phyloP scores from a whole-genome alignment of 2,329 filamentous ascomycete species.

The Tolypocladium ophioglossoides region DNA sequence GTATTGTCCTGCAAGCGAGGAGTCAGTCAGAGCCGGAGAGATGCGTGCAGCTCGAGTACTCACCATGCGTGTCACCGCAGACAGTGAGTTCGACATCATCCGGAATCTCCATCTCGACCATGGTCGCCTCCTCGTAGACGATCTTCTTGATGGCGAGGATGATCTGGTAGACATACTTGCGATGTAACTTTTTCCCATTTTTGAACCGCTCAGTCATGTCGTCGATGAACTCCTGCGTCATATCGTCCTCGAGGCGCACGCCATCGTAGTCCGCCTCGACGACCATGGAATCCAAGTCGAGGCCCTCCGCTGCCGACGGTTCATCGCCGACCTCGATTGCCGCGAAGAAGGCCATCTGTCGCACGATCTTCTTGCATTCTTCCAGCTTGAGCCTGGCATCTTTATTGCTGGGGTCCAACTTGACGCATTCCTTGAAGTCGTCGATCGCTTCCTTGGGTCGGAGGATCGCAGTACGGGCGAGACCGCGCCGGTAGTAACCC shows the following conservation, averaged over 20 bases:
- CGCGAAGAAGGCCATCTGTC: conserved; percentile 83
- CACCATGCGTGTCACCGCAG: conserved; percentile 94
- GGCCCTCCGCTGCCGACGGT: conserved; percentile 80
- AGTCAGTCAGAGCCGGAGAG: background rate
- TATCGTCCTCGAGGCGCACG: conserved; percentile 62
- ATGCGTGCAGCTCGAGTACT: conserved; percentile 13
- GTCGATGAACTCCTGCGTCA: conserved; percentile 94
- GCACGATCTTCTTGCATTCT: conserved; percentile 91
- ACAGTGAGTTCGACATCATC: conserved; percentile 76
- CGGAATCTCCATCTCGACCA: conserved; percentile 85
- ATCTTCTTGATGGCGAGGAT: conserved; percentile 82
- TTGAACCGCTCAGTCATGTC: conserved; percentile 97
- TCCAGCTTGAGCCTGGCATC: conserved; percentile 84
- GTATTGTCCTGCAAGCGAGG: conserved; percentile 63
- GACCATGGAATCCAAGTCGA: conserved; percentile 77
- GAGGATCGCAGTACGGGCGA: conserved; percentile 85
- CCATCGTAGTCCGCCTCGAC: conserved; percentile 85
- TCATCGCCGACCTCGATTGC: conserved; percentile 91
- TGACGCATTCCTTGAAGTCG: conserved; percentile 87
- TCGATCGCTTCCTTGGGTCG: conserved; percentile 78
- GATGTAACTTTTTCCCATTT: conserved; percentile 86
- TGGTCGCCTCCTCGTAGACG: conserved; percentile 85
- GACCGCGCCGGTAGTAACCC: conserved; percentile 90
- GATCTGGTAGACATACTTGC: conserved; percentile 97
- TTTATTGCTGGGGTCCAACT: conserved; percentile 77